phyloP scores from a whole-genome alignment of 352 stramenopile genomes.

The Phytophthora ohioensis region DNA sequence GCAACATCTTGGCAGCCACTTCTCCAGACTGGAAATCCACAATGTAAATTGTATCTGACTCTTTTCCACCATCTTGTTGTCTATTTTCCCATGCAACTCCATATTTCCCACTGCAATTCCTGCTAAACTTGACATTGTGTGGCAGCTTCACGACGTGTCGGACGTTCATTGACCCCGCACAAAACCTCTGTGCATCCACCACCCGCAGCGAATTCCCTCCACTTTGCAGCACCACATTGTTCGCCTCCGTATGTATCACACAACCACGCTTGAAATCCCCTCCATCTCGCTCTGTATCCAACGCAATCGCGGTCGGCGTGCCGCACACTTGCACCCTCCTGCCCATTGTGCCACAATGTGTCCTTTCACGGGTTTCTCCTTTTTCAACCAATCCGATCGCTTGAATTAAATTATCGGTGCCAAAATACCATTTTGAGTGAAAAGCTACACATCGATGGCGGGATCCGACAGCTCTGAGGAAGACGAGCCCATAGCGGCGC shows the following conservation, averaged over 20 bases:
- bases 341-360: conserved; percentile 16
- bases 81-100: conserved; percentile 14
- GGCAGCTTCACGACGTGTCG: conserved; percentile 21
- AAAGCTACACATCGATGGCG: conserved; percentile 29
- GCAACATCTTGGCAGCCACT: not conserved
- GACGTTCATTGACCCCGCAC: conserved; percentile 7
- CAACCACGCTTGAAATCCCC: not conserved
- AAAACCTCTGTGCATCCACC: conserved; percentile 27
- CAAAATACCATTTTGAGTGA: conserved; percentile 15
- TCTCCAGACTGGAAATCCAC: conserved; percentile 32
- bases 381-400: conserved; percentile 28
- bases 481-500: conserved; percentile 76
- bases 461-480: conserved; percentile 85
- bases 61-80: not conserved
- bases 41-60: conserved; percentile 6
- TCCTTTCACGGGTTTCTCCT: conserved; percentile 6
- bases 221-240: conserved; percentile 15
- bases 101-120: not conserved
- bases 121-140: conserved; percentile 5
- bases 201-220: conserved; percentile 12
- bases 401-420: conserved; percentile 4
- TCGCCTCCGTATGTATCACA: conserved; percentile 4
- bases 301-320: conserved; percentile 13
- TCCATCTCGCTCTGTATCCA: conserved; percentile 13
- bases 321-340: conserved; percentile 12